Evolutionary conservation across 257 asterid species (phyloP).

Genomic region (Solanum commersonii): DNA sequence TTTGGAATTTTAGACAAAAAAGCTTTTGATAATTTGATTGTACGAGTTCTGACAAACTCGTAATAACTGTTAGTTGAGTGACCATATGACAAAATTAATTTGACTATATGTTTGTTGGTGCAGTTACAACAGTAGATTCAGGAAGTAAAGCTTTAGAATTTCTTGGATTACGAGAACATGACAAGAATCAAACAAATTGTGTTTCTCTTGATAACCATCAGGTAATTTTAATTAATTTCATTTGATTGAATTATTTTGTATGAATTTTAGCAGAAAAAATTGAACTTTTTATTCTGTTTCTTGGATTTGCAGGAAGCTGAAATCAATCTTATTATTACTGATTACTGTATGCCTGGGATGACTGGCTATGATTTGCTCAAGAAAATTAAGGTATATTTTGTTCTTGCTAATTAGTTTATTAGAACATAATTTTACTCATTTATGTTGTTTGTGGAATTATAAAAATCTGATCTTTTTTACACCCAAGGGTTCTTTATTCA

Average conservation of each 20-base stretch:
- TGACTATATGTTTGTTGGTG: background rate
- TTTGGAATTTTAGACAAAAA: no score
- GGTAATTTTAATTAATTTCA: conserved; percentile 1
- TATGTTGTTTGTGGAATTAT: background rate
- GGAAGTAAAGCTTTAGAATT: conserved; percentile 53
- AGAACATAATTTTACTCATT: background rate
- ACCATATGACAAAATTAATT: background rate
- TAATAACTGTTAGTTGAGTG: background rate
- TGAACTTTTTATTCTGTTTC: background rate
- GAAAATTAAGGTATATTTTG: conserved; percentile 10
- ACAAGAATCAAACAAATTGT: conserved; percentile 10
- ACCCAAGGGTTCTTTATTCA: background rate
- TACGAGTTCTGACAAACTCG: background rate
- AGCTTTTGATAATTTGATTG: background rate
- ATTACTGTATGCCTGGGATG: conserved; percentile 32
- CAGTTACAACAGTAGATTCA: conserved; percentile 63
- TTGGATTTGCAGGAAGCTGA: conserved; percentile 8
- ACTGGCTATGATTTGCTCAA: conserved; percentile 28
- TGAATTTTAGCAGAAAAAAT: background rate
- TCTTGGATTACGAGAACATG: conserved; percentile 37
- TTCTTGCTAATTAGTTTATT: background rate
- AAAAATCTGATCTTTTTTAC: background rate
- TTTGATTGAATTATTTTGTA: background rate
- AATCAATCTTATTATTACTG: conserved; percentile 20
- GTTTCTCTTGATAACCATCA: conserved; percentile 28